These are phyloP conservation scores for Cyberlindnera japonica DNA, from an alignment of 805 yeast species.

Conservation along the genomic window DNA sequence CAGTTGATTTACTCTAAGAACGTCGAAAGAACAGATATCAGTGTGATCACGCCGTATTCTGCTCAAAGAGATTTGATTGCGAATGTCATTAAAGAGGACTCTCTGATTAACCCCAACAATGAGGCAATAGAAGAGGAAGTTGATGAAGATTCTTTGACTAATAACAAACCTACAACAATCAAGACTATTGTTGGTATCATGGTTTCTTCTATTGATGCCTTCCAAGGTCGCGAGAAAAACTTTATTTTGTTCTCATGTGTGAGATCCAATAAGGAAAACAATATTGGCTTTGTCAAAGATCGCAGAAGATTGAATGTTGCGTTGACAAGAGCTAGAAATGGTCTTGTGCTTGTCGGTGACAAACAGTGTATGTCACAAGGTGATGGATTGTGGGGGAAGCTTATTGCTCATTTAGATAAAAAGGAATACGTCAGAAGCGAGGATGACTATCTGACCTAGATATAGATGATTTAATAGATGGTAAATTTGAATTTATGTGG, in stretches of 20 bases:
- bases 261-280: constrained; percentile 51
- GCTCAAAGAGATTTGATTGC: constrained; percentile 69
- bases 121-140: constrained; percentile 46
- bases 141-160: constrained; percentile 45
- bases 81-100: constrained; percentile 43
- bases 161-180: constrained; percentile 14
- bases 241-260: constrained; percentile 74
- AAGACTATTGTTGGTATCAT: constrained; percentile 39
- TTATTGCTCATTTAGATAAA: constrained; percentile 38
- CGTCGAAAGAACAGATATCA: constrained; percentile 48
- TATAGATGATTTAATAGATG: too few relatives aligned
- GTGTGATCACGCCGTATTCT: constrained; percentile 72
- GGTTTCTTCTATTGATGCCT: constrained; percentile 71
- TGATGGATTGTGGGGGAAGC: constrained; percentile 47
- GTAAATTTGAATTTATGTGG: too few relatives aligned
- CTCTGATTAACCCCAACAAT: constrained; percentile 51
- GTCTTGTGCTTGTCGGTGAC: constrained; percentile 57
- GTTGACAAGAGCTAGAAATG: constrained; percentile 64
- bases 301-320: constrained; percentile 67
- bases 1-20: constrained; percentile 51
- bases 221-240: constrained; percentile 85
- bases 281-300: constrained; percentile 62
- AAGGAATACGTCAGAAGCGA: constrained; percentile 19
- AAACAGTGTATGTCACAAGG: constrained; percentile 44
- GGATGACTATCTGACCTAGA: not conserved